Evolutionary conservation across 306 rosid species (phyloP).

Genomic region (Castanea mollissima): DNA sequence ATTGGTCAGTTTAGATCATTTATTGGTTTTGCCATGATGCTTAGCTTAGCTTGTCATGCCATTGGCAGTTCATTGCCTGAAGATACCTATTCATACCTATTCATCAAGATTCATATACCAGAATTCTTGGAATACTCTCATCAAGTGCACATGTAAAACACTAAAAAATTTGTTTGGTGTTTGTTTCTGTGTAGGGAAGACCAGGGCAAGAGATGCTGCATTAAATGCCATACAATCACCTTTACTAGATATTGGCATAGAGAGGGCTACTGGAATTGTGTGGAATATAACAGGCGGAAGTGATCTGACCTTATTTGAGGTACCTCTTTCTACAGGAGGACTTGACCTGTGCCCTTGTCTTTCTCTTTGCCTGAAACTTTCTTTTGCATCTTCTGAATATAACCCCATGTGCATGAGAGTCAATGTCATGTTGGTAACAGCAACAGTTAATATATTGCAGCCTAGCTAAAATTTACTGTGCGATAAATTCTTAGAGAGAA

Average conservation of each 20-base stretch:
- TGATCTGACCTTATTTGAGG: slow-evolving; percentile 96
- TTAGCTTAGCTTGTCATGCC: background rate
- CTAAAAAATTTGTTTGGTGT: slow-evolving; percentile 18
- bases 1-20: background rate
- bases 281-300: slow-evolving; percentile 99
- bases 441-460: background rate
- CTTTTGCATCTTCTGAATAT: background rate
- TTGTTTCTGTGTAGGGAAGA: slow-evolving; percentile 68
- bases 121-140: slow-evolving; percentile 16
- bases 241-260: slow-evolving; percentile 93
- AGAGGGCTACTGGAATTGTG: slow-evolving; percentile 99
- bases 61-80: background rate
- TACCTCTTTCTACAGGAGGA: slow-evolving; percentile 24
- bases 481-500: background rate
- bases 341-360: background rate
- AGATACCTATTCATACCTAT: background rate
- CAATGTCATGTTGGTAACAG: background rate
- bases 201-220: slow-evolving; percentile 99
- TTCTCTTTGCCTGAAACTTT: background rate
- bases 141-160: background rate
- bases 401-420: background rate
- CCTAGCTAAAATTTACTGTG: background rate
- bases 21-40: background rate
- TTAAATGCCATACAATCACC: slow-evolving; percentile 98
- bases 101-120: background rate